These are phyloP conservation scores for Pythium scleroteichum DNA, from an alignment of 352 stramenopile species.

Conservation along the genomic window DNA sequence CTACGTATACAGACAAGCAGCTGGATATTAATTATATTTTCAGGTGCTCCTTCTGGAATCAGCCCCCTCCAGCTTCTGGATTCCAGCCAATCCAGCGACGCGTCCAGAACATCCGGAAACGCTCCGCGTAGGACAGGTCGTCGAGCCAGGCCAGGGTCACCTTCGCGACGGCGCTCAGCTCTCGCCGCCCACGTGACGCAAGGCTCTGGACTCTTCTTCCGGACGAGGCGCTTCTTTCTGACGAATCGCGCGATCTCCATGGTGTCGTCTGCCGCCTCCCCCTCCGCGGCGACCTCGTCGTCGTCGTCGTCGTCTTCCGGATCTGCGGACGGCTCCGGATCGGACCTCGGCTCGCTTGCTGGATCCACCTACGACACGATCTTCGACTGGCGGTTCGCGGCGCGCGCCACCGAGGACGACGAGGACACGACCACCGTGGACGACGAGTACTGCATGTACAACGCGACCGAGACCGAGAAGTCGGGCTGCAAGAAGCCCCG, in stretches of 20 bases:
- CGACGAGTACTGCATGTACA: slow-evolving; percentile 15
- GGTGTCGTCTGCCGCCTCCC: not conserved
- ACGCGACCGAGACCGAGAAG: slow-evolving; percentile 7
- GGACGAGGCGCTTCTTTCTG: not conserved
- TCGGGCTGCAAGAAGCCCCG: slow-evolving; percentile 14
- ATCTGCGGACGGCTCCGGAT: not conserved
- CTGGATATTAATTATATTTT: too few species aligned
- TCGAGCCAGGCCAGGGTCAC: too few species aligned
- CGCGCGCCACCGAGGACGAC: not conserved
- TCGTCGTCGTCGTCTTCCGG: not conserved
- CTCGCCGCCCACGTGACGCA: not conserved
- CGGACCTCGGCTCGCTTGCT: not conserved
- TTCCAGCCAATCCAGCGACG: too few species aligned
- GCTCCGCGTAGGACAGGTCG: too few species aligned
- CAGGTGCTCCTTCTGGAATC: not conserved
- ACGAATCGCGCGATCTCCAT: not conserved
- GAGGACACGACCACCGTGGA: not conserved
- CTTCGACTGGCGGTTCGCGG: not conserved
- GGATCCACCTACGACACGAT: slow-evolving; percentile 5
- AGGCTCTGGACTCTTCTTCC: not conserved
- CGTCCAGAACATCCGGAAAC: too few species aligned
- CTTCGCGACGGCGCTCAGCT: not conserved
- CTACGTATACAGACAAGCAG: too few species aligned
- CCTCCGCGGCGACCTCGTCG: too few species aligned
- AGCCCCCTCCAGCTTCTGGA: not conserved